Evolutionary conservation across 495 filamentous ascomycete genomes (phyloP).

Genomic region (Xeromyces bisporus): DNA sequence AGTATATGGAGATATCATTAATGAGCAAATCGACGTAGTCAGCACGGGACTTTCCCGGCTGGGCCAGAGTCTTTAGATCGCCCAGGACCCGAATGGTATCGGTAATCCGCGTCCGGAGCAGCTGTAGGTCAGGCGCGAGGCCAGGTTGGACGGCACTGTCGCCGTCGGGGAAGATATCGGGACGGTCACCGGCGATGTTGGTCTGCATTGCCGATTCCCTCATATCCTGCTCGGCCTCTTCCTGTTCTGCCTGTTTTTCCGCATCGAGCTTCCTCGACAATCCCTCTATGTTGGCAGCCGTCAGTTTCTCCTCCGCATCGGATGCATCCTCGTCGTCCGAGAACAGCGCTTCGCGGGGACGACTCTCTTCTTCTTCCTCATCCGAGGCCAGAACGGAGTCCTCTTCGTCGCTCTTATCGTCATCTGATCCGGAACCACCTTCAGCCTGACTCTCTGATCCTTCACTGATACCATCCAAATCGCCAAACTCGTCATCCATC

Average conservation of each 20-base stretch:
- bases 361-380: conserved; percentile 55
- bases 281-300: conserved; percentile 90
- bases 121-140: conserved; percentile 73
- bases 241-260: conserved; percentile 48
- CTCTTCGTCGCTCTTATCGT: conserved; percentile 39
- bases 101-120: conserved; percentile 78
- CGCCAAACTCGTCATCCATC: conserved; percentile 36
- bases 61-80: conserved; percentile 62
- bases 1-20: conserved; percentile 87
- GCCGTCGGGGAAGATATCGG: conserved; percentile 48
- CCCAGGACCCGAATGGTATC: conserved; percentile 85
- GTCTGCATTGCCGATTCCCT: conserved; percentile 84
- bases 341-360: conserved; percentile 49
- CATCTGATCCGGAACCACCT: conserved; percentile 31
- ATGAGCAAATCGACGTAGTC: conserved; percentile 78
- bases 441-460: too few relatives aligned
- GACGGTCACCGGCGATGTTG: conserved; percentile 74
- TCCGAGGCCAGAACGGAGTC: conserved; percentile 47
- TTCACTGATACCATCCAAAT: conserved; percentile 33
- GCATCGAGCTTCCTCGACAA: conserved; percentile 67
- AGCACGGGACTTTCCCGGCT: conserved; percentile 60
- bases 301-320: conserved; percentile 79
- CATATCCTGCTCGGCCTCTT: conserved; percentile 46
- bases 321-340: conserved; percentile 89
- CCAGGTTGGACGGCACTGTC: conserved; percentile 36